Conservation (phyloP, 2,329 filamentous ascomycete genomes). For the Coniochaeta prunicola region DNA sequence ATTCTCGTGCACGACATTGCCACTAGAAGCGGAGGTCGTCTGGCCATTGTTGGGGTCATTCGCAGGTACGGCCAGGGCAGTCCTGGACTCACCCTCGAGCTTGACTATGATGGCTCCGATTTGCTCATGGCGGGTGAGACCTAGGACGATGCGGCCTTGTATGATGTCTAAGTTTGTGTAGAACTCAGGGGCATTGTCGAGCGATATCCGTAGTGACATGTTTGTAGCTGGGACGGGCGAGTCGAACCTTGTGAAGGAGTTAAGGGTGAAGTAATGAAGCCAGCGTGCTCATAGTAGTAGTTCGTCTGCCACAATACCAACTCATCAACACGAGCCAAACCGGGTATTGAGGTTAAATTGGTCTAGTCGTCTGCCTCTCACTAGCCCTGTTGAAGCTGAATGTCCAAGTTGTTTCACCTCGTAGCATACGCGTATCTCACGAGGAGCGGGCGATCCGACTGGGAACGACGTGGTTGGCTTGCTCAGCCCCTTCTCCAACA, state of each 20-base stretch:
- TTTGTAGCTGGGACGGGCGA: slow-evolving; percentile 11
- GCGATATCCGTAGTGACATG: slow-evolving; percentile 61
- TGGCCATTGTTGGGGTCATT: slow-evolving; percentile 22
- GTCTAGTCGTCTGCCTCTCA: neutral
- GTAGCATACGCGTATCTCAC: neutral
- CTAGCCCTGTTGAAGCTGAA: neutral
- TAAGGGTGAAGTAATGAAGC: neutral
- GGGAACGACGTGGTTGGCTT: neutral
- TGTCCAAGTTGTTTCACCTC: neutral
- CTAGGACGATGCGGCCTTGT: slow-evolving; percentile 51
- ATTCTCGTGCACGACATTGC: slow-evolving; percentile 45
- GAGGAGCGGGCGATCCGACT: neutral
- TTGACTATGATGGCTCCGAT: slow-evolving; percentile 73
- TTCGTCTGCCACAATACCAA: neutral
- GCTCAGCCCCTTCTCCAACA: neutral
- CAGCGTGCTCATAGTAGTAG: neutral
- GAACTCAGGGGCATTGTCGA: slow-evolving; percentile 61
- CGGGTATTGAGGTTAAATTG: neutral
- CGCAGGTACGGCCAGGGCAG: slow-evolving; percentile 48
- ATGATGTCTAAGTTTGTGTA: slow-evolving; percentile 76
- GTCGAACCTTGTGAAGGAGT: neutral
- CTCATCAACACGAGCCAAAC: neutral
- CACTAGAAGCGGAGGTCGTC: slow-evolving; percentile 29
- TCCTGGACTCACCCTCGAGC: slow-evolving; percentile 72
- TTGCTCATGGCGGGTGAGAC: slow-evolving; percentile 58